These are phyloP conservation scores for Kwoniella heveanensis DNA, from an alignment of 768 basidiomycete genomes.

Conservation along the genomic window DNA sequence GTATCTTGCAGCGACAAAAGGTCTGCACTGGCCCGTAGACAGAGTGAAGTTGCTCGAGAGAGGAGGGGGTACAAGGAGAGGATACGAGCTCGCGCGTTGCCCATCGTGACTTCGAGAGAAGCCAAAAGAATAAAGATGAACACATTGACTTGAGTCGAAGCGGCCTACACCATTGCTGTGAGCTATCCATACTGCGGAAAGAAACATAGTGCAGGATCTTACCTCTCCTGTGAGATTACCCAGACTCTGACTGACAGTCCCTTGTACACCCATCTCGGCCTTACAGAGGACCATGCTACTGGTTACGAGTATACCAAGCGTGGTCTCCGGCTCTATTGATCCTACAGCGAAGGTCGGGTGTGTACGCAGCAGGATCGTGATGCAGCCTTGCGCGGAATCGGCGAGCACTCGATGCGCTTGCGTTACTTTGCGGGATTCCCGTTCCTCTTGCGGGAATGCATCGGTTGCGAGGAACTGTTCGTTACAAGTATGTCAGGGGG, in stretches of 20 bases:
- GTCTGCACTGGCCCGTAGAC: slow-evolving; percentile 36
- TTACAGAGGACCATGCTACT: slow-evolving; percentile 29
- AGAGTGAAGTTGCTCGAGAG: slow-evolving; percentile 28
- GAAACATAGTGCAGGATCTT: not conserved
- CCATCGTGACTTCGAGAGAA: slow-evolving; percentile 8
- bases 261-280: slow-evolving; percentile 25
- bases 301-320: slow-evolving; percentile 5
- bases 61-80: slow-evolving; percentile 33
- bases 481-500: too few species aligned
- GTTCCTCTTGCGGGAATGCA: slow-evolving; percentile 10
- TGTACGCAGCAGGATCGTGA: slow-evolving; percentile 27
- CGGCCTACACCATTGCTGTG: slow-evolving; percentile 8
- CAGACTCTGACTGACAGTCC: slow-evolving; percentile 20
- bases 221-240: slow-evolving; percentile 20
- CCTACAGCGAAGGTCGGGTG: slow-evolving; percentile 21
- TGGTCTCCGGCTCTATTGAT: slow-evolving; percentile 17
- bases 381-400: slow-evolving; percentile 28
- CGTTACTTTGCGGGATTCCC: not conserved
- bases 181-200: not conserved
- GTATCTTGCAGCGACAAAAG: slow-evolving; percentile 33
- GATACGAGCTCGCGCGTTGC: slow-evolving; percentile 4
- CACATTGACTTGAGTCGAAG: slow-evolving; percentile 30
- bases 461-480: slow-evolving; percentile 23
- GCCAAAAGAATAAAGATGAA: slow-evolving; percentile 35
- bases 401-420: slow-evolving; percentile 15